A percentile compares a stretch with the other conserved stretches of the same genome.
These are phyloP conservation scores for Leishmania lainsoni DNA, from an alignment of 208 protist genomes.

Conservation along the genomic window DNA sequence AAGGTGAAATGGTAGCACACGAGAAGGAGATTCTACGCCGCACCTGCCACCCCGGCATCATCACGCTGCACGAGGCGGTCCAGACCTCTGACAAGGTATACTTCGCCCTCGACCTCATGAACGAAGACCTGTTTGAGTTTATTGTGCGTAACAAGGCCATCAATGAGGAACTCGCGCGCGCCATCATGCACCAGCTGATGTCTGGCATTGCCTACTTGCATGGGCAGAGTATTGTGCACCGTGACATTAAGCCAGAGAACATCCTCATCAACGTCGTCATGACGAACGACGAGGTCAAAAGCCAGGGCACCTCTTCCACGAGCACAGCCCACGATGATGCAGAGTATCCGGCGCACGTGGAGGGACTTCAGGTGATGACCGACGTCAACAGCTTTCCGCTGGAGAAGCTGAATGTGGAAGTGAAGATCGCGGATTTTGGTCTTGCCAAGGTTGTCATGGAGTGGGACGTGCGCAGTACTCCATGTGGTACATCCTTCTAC, in stretches of 20 bases:
- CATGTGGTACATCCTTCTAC: conserved; percentile 91
- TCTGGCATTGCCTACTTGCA: conserved; percentile 80
- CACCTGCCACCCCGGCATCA: conserved; percentile 78
- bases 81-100: conserved; percentile 67
- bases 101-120: conserved; percentile 88
- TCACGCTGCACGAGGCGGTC: conserved; percentile 82
- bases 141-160: conserved; percentile 77
- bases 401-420: conserved; percentile 49
- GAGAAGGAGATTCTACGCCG: conserved; percentile 88
- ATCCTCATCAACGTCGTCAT: conserved; percentile 69
- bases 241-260: conserved; percentile 93
- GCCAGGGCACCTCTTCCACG: conserved; percentile 3
- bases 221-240: conserved; percentile 80
- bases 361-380: conserved; percentile 15
- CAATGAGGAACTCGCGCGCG: conserved; percentile 65
- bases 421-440: conserved; percentile 91
- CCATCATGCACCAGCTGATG: conserved; percentile 73
- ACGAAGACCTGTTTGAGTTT: conserved; percentile 85
- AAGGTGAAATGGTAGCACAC: conserved; percentile 81
- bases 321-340: conserved; percentile 13
- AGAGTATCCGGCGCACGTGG: background rate
- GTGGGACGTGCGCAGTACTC: conserved; percentile 80
- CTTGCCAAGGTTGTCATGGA: conserved; percentile 88
- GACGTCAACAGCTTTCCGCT: conserved; percentile 45
- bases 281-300: conserved; percentile 13